These are phyloP conservation scores for Lunasporangiospora selenospora DNA, from an alignment of 192 early-diverging fungal species.

Conservation along the genomic window DNA sequence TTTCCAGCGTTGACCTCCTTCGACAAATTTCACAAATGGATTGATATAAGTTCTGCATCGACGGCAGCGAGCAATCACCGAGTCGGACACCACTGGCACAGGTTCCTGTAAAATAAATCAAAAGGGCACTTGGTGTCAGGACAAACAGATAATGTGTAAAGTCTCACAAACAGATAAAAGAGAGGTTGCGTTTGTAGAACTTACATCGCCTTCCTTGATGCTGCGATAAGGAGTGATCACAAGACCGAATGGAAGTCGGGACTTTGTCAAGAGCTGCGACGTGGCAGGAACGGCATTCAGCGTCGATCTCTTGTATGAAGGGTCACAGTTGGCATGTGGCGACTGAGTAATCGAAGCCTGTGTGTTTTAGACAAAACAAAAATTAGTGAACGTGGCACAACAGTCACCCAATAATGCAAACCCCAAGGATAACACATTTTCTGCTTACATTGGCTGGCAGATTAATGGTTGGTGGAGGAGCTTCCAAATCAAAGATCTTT, in stretches of 20 bases:
- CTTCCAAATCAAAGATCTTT: constrained; percentile 51
- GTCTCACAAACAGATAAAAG: background rate
- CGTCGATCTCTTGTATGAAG: constrained; percentile 88
- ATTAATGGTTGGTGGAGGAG: constrained; percentile 53
- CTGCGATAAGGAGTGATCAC: constrained; percentile 89
- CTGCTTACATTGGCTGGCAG: constrained; percentile 59
- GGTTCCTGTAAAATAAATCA: constrained; percentile 54
- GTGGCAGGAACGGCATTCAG: constrained; percentile 90
- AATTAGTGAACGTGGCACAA: background rate
- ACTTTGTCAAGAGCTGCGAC: constrained; percentile 82
- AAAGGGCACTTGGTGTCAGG: background rate
- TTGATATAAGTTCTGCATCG: constrained; percentile 97
- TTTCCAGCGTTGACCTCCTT: constrained; percentile 95
- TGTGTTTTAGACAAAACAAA: background rate
- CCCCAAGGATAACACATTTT: background rate
- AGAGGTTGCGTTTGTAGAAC: background rate
- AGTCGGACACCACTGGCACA: constrained; percentile 89
- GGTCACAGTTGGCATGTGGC: constrained; percentile 68
- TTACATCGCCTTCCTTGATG: constrained; percentile 75
- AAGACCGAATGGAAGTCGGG: constrained; percentile 88
- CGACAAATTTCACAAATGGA: constrained; percentile 94
- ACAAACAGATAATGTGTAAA: no score
- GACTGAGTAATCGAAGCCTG: constrained; percentile 61
- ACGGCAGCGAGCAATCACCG: constrained; percentile 91
- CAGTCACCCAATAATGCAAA: background rate